Base-by-base conservation (phyloP, 2,329 filamentous ascomycete genomes). In the Cladosporium phlei region DNA sequence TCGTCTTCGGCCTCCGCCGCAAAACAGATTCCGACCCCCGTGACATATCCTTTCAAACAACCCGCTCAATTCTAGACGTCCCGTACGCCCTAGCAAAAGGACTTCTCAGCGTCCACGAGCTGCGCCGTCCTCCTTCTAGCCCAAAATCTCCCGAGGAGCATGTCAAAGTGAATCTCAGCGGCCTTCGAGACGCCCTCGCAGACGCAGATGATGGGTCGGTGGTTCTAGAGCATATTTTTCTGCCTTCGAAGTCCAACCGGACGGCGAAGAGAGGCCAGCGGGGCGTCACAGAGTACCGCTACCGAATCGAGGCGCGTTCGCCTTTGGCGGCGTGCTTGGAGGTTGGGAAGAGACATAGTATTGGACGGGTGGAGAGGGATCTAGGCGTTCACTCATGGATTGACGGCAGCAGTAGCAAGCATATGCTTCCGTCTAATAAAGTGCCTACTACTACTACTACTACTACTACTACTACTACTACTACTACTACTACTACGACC, bases 1-100 rank as follows among this genome's bases (percentile, higher is more conserved):
- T 54, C 16, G 47, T 54, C 11, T 54, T 54, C 42, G 53, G 53
- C 14, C 46, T 55, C 20, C 45, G 42, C 33, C 49, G 52, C 28
- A 45, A 39, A 12, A 49, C 45, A 3, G 53, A 55, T 32, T 27
- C 38, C 7, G 49, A 55, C 38, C 46, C 50, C 22, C 46, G 52
- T 32, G 45, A 52, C 6, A 20, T 54, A 27, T 37, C 30, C 9
- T 25, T 55, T 25, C 20, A 49, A 20, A 53, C 40, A 16, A 27
- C 35, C 17, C 10, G 32, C 14, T 52, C 52, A 17, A 28, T 49
- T 7, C 40, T 54, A 7, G 52, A 55, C 28, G 52, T 55, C 11
- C 52, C 53, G 10, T 49, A 52, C 32, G 52, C 53, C 19, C 47
- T 55, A 17, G 47, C 49, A 27, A 45, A 51, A 16, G 45, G 47